These are phyloP conservation scores for Solanum aculeatissimum DNA, from an alignment of 305 asterid species.

Conservation along the genomic window DNA sequence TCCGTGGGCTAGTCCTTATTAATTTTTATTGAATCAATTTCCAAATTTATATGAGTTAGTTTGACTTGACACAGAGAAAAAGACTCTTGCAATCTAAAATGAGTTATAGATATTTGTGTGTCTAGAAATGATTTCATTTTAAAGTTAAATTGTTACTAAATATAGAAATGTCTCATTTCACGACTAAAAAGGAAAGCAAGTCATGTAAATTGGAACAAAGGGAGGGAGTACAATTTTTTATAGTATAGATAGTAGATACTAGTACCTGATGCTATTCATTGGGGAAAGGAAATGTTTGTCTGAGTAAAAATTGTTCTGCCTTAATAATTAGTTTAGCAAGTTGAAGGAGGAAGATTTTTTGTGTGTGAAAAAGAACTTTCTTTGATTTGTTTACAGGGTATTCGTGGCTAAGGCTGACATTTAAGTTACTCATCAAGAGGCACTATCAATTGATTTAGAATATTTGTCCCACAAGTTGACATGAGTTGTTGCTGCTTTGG, in stretches of 20 bases:
- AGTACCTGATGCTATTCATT: not conserved
- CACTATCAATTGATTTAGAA: not conserved
- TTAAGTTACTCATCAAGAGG: not conserved
- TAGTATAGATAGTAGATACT: not conserved
- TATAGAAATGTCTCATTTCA: no score
- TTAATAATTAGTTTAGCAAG: not conserved
- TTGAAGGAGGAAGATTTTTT: not conserved
- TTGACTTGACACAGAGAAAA: no score
- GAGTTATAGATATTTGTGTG: no score
- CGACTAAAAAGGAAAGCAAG: no score
- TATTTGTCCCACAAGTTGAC: slow-evolving; percentile 17
- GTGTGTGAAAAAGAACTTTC: not conserved
- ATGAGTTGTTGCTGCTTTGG: slow-evolving; percentile 80
- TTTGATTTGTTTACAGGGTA: not conserved
- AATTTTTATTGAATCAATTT: not conserved
- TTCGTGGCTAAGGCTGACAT: not conserved
- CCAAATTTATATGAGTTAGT: no score
- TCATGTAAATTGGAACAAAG: no score
- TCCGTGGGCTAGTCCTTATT: not conserved
- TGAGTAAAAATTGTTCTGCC: not conserved
- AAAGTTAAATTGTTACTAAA: no score
- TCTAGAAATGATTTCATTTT: no score
- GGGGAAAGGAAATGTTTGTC: not conserved
- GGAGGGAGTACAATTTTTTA: not conserved
- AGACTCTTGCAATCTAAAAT: no score